Percentiles rank a stretch among this genome's conserved stretches.
These are phyloP conservation scores for Bifiguratus adelaidae DNA, from an alignment of 192 early-diverging fungal species.

Conservation along the genomic window DNA sequence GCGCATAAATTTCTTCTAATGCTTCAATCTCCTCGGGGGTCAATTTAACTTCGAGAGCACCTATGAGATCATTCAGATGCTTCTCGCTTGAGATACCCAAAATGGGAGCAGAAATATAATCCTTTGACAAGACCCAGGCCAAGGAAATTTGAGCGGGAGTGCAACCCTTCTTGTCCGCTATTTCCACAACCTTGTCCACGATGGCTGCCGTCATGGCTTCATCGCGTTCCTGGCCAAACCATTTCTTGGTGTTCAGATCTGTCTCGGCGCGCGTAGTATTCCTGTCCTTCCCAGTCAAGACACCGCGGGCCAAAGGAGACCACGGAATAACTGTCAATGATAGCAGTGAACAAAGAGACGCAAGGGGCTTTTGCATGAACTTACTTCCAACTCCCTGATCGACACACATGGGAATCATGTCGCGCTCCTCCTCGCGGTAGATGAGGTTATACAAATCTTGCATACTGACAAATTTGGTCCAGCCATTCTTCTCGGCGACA, in stretches of 20 bases:
- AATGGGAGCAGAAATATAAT: constrained; percentile 8
- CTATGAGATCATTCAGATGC: constrained; percentile 8
- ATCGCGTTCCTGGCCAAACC: neutral
- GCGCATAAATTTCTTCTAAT: constrained; percentile 8
- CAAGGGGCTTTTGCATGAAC: neutral
- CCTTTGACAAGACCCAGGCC: constrained; percentile 13
- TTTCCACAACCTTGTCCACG: constrained; percentile 9
- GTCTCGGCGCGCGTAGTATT: neutral
- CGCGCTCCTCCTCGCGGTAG: constrained; percentile 28
- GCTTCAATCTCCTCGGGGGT: constrained; percentile 7
- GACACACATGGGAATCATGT: constrained; percentile 19
- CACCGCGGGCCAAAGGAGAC: constrained; percentile 17
- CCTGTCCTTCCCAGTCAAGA: constrained; percentile 10
- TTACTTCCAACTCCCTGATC: constrained; percentile 5
- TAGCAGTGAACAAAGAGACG: neutral
- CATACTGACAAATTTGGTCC: constrained; percentile 17
- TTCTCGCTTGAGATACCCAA: constrained; percentile 6
- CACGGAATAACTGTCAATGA: constrained; percentile 8
- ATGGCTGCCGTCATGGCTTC: constrained; percentile 1
- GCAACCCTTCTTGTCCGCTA: constrained; percentile 7
- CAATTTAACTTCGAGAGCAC: constrained; percentile 5
- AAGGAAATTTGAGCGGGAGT: constrained; percentile 10
- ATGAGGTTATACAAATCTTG: constrained; percentile 24
- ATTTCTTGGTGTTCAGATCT: neutral
- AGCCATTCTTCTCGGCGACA: constrained; percentile 22